Percentiles rank a stretch among this genome's conserved stretches.
These are phyloP conservation scores for Ceratobasidium sp. DNA, from an alignment of 1,284 basidiomycete species.

Conservation along the genomic window DNA sequence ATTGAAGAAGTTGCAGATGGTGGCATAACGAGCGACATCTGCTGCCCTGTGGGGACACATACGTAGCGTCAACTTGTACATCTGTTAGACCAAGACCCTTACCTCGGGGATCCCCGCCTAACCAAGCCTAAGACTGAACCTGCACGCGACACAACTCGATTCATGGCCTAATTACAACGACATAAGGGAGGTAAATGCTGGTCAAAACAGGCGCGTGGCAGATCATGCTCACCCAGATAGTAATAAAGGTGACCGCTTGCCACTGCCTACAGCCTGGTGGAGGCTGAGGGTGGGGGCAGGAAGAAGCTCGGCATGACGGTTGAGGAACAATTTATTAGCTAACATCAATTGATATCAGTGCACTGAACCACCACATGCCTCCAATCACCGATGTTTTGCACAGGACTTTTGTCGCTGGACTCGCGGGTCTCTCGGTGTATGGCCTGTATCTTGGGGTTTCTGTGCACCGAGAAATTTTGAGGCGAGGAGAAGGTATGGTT, in stretches of 20 bases:
- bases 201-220: neutral
- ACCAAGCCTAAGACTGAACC: conserved; percentile 7
- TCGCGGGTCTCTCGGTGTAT: conserved; percentile 30
- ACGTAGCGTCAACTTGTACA: neutral
- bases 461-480: conserved; percentile 31
- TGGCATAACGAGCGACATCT: conserved; percentile 64
- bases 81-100: neutral
- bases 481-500: conserved; percentile 35
- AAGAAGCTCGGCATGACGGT: conserved; percentile 10
- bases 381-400: conserved; percentile 23
- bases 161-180: conserved; percentile 20
- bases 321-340: conserved; percentile 24
- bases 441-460: conserved; percentile 33
- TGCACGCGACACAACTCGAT: conserved; percentile 21
- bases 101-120: conserved; percentile 36
- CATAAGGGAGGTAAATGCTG: neutral
- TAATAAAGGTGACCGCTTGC: neutral
- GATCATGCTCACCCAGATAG: neutral
- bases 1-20: conserved; percentile 67
- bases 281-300: conserved; percentile 16
- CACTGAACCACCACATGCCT: conserved; percentile 23
- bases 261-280: conserved; percentile 17
- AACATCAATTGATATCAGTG: conserved; percentile 23
- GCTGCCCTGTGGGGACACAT: conserved; percentile 48
- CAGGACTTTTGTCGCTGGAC: conserved; percentile 24